These are phyloP conservation scores for Volvariella surrecta DNA, from an alignment of 1,284 basidiomycete genomes.

Conservation along the genomic window DNA sequence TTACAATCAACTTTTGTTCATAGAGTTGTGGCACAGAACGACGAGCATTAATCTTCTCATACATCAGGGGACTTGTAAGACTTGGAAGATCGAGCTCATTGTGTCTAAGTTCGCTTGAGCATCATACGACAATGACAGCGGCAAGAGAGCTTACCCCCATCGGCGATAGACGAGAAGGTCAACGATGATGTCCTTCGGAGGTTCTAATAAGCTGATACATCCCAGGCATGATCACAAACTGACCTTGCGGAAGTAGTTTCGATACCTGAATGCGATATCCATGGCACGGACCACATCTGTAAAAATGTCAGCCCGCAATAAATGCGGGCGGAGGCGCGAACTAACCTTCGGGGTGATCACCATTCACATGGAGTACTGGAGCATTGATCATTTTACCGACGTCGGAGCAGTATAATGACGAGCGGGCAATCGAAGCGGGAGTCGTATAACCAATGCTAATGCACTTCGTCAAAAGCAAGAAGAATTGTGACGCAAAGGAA, in stretches of 20 bases:
- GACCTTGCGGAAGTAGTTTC: conserved; percentile 76
- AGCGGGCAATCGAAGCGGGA: conserved; percentile 72
- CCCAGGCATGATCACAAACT: conserved; percentile 2
- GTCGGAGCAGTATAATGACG: conserved; percentile 84
- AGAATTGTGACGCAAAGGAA: conserved; percentile 42
- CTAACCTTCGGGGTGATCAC: conserved; percentile 80
- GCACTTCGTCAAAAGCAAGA: not conserved
- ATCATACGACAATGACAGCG: not conserved
- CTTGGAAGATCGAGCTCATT: conserved; percentile 89
- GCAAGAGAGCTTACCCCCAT: conserved; percentile 33
- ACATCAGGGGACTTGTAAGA: conserved; percentile 88
- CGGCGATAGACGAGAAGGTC: conserved; percentile 84
- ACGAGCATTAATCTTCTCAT: conserved; percentile 71
- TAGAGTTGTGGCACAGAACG: conserved; percentile 77
- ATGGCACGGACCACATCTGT: conserved; percentile 73
- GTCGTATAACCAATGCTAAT: conserved; percentile 85
- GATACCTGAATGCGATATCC: conserved; percentile 75
- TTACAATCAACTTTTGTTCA: conserved; percentile 68
- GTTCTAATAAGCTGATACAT: not conserved
- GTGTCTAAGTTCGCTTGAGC: conserved; percentile 41
- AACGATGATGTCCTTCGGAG: conserved; percentile 65
- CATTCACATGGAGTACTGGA: conserved; percentile 87
- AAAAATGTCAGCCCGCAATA: conserved; percentile 12
- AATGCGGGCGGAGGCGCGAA: conserved; percentile 6
- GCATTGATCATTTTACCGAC: conserved; percentile 86